phyloP scores from a whole-genome alignment of 768 basidiomycete species.

The Psilocybe subaeruginosa region DNA sequence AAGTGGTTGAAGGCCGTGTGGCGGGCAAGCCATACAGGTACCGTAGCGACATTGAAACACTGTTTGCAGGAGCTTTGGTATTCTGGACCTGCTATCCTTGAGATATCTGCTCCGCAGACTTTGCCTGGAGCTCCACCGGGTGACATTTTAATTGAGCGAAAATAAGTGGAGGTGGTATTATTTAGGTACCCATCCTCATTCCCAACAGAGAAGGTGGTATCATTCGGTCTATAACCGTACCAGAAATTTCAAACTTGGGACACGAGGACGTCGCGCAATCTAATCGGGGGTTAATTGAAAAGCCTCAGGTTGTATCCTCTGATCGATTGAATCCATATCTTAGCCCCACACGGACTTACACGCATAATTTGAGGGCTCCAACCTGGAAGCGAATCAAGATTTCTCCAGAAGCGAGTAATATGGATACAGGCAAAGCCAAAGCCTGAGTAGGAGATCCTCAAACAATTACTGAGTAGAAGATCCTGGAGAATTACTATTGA shows the following conservation, averaged over 20 bases:
- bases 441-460: conserved; percentile 35
- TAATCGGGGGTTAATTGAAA: conserved; percentile 52
- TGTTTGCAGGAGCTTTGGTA: too few species aligned
- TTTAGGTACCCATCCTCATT: conserved; percentile 58
- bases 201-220: conserved; percentile 53
- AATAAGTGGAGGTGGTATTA: conserved; percentile 10
- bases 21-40: too few species aligned
- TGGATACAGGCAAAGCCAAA: conserved; percentile 40
- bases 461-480: conserved; percentile 28
- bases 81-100: too few species aligned
- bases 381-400: conserved; percentile 41
- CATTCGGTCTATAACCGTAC: conserved; percentile 61
- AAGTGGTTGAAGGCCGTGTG: too few species aligned
- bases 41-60: too few species aligned
- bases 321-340: not conserved
- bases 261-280: conserved; percentile 48
- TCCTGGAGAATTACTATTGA: conserved; percentile 32
- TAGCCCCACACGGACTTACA: conserved; percentile 38
- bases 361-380: conserved; percentile 63
- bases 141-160: not conserved
- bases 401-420: conserved; percentile 32
- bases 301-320: conserved; percentile 58
- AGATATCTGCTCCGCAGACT: too few species aligned
- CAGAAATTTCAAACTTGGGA: conserved; percentile 66
- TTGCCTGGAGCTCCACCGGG: too few species aligned